These are phyloP conservation scores for Perilla frutescens DNA, from an alignment of 257 asterid genomes.

Conservation along the genomic window DNA sequence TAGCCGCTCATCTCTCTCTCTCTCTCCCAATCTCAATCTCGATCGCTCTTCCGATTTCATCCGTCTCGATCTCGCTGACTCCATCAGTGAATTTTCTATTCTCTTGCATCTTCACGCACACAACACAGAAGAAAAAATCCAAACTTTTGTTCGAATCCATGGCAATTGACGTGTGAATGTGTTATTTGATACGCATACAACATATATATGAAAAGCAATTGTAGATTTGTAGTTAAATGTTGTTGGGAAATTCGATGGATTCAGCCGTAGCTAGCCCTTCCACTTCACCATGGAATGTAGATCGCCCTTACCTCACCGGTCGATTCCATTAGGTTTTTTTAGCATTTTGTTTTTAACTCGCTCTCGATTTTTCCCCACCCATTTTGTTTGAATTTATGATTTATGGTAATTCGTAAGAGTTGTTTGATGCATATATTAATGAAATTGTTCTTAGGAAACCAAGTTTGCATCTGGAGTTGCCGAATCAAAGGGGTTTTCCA, in stretches of 20 bases:
- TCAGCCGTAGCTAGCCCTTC: constrained; percentile 50
- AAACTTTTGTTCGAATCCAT: no score
- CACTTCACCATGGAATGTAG: constrained; percentile 77
- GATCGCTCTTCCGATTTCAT: no score
- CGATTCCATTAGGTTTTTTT: constrained; percentile 63
- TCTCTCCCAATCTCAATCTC: no score
- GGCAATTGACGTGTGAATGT: background rate
- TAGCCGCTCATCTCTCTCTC: no score
- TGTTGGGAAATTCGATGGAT: constrained; percentile 47
- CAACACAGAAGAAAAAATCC: no score
- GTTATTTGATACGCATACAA: background rate
- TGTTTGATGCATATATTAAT: background rate
- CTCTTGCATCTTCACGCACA: no score
- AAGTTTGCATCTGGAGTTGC: constrained; percentile 48
- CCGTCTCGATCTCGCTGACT: no score
- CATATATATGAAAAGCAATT: background rate
- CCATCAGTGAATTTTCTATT: no score
- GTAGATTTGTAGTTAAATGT: constrained; percentile 23
- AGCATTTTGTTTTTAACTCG: background rate
- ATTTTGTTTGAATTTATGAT: background rate
- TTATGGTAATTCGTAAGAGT: background rate
- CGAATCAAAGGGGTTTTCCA: constrained; percentile 51
- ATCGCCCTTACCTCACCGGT: constrained; percentile 83
- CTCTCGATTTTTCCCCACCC: background rate
- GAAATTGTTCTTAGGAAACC: constrained; percentile 50